These are phyloP conservation scores for Dispira simplex DNA, from an alignment of 192 early-diverging fungal genomes.

Conservation along the genomic window DNA sequence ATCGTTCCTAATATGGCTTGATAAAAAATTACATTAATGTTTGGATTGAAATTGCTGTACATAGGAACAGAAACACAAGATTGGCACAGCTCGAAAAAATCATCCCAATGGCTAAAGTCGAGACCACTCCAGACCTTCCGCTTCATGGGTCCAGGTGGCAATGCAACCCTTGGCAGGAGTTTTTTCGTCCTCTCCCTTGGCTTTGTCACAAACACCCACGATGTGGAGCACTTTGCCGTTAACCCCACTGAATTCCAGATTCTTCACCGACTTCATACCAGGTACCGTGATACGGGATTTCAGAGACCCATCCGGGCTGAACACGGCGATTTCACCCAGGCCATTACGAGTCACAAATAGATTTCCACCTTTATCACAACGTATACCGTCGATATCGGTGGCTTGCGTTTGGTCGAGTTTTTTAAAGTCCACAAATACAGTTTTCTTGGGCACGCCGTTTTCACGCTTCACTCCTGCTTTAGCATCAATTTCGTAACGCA, in stretches of 20 bases:
- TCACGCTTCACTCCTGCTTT: slow-evolving; percentile 13
- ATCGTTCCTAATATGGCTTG: too few relatives aligned
- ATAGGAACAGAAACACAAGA: too few relatives aligned
- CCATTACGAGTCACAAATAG: slow-evolving; percentile 37
- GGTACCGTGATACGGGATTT: slow-evolving; percentile 17
- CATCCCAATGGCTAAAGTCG: background rate
- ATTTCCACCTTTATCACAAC: slow-evolving; percentile 30
- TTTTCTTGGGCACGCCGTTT: slow-evolving; percentile 13
- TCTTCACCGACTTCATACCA: slow-evolving; percentile 19
- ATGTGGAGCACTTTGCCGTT: slow-evolving; percentile 26
- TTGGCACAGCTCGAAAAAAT: too few relatives aligned
- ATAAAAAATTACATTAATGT: too few relatives aligned
- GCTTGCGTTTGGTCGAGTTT: slow-evolving; percentile 23
- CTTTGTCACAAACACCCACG: slow-evolving; percentile 29
- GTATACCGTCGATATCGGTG: slow-evolving; percentile 38
- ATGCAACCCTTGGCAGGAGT: background rate
- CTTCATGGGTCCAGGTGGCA: slow-evolving; percentile 22
- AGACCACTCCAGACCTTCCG: slow-evolving; percentile 16
- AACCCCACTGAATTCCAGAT: slow-evolving; percentile 33
- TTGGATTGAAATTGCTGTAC: too few relatives aligned
- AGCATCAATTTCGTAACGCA: slow-evolving; percentile 26
- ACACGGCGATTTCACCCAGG: slow-evolving; percentile 27
- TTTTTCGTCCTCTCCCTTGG: background rate
- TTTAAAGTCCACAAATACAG: slow-evolving; percentile 28
- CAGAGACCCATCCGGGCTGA: slow-evolving; percentile 23